phyloP scores from a whole-genome alignment of 225 moss, liverwort and hornwort species.

The Polytrichum formosum region DNA sequence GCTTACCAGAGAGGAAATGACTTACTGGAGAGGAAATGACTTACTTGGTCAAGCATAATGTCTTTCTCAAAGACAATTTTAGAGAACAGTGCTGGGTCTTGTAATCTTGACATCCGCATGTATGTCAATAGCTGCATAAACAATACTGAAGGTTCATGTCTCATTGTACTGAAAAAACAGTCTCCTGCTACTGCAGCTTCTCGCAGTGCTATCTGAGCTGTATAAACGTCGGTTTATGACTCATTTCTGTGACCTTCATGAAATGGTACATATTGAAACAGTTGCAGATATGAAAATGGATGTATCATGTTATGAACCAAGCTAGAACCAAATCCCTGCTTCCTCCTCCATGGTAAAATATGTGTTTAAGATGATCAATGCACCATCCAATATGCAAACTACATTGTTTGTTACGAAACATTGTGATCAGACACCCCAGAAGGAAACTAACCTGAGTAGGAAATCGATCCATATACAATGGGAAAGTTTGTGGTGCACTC shows the following conservation, averaged over 20 bases:
- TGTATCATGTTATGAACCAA: too few relatives aligned
- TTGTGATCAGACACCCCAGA: background rate
- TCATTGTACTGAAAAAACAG: too few relatives aligned
- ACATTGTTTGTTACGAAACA: background rate
- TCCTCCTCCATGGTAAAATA: too few relatives aligned
- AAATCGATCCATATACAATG: conserved; percentile 81
- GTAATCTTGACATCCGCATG: conserved; percentile 79
- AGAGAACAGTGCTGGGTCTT: conserved; percentile 94
- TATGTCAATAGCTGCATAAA: conserved; percentile 81
- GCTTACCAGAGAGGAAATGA: background rate
- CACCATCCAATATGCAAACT: background rate
- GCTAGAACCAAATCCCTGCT: too few relatives aligned
- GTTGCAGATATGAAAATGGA: too few relatives aligned
- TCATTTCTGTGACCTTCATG: too few relatives aligned
- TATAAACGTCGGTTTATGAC: too few relatives aligned
- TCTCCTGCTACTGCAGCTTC: too few relatives aligned
- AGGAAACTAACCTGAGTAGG: conserved; percentile 71
- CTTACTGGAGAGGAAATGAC: conserved; percentile 24
- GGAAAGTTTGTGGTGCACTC: conserved; percentile 71
- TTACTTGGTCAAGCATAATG: conserved; percentile 87
- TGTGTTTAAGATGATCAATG: too few relatives aligned
- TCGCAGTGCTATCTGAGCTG: too few relatives aligned
- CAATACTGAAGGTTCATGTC: too few relatives aligned
- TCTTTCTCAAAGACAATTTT: conserved; percentile 85
- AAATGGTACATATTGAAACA: too few relatives aligned